phyloP scores from a whole-genome alignment of 148 eudicot species.

The Agrostemma githago region DNA sequence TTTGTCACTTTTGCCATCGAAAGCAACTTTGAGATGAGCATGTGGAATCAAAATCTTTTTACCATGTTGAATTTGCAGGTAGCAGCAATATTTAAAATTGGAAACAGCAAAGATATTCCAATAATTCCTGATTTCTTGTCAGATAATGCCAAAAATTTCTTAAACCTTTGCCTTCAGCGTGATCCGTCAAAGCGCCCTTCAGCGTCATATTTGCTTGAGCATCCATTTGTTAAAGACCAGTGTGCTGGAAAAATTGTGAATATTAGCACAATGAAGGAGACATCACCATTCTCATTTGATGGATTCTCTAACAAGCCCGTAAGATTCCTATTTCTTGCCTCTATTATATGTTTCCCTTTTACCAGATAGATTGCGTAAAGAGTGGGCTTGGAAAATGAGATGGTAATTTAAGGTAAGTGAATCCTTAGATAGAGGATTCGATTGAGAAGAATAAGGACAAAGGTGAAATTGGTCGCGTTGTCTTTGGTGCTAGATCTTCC shows the following conservation, averaged over 20 bases:
- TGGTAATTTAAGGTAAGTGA: not conserved
- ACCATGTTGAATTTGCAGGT: conserved; percentile 46
- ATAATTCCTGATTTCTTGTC: conserved; percentile 77
- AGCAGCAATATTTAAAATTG: conserved; percentile 95
- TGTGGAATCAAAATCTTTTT: conserved; percentile 12
- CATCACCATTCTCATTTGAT: conserved; percentile 53
- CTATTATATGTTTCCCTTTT: not conserved
- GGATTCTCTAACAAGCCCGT: conserved; percentile 83
- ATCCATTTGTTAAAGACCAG: conserved; percentile 77
- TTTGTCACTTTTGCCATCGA: not conserved
- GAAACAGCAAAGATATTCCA: conserved; percentile 88
- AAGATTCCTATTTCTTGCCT: conserved; percentile 28
- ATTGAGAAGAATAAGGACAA: not conserved
- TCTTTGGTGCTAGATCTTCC: not conserved
- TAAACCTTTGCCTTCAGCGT: conserved; percentile 74
- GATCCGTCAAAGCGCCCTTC: conserved; percentile 78
- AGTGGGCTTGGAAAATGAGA: not conserved
- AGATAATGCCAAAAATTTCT: conserved; percentile 68
- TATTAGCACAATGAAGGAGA: conserved; percentile 41
- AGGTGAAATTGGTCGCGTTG: not conserved
- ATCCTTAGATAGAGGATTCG: not conserved
- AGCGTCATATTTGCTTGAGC: conserved; percentile 56
- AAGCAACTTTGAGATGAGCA: conserved; percentile 9
- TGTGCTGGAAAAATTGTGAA: conserved; percentile 38
- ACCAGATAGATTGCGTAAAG: not conserved